These are phyloP conservation scores for Starmera quercuum DNA, from an alignment of 805 yeast genomes.

Conservation along the genomic window DNA sequence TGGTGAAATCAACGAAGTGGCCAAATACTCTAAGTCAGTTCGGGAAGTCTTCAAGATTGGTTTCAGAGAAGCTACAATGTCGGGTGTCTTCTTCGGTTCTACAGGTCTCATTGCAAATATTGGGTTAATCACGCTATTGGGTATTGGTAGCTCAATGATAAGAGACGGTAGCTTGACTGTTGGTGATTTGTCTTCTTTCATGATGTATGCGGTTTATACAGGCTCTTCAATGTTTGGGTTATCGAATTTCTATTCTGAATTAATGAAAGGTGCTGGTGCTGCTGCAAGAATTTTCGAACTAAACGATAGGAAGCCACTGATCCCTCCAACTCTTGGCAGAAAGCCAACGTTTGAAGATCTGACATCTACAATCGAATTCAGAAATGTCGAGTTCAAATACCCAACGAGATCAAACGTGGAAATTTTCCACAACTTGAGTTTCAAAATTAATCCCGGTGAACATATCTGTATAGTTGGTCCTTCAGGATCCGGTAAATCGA, in stretches of 20 bases:
- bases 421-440: conserved; percentile 54
- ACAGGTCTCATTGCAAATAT: conserved; percentile 83
- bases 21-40: conserved; percentile 66
- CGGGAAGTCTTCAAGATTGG: conserved; percentile 59
- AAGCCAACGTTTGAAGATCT: conserved; percentile 25
- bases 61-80: conserved; percentile 68
- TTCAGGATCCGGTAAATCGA: conserved; percentile 94
- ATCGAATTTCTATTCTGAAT: conserved; percentile 84
- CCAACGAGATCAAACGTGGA: conserved; percentile 74
- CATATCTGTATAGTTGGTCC: conserved; percentile 94
- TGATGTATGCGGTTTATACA: conserved; percentile 92
- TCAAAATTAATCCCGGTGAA: conserved; percentile 68
- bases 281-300: conserved; percentile 87
- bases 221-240: conserved; percentile 90
- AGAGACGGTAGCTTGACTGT: conserved; percentile 66
- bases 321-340: conserved; percentile 58
- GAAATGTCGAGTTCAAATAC: conserved; percentile 61
- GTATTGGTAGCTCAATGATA: conserved; percentile 80
- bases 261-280: conserved; percentile 97
- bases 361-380: conserved; percentile 45
- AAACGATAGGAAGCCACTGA: conserved; percentile 67
- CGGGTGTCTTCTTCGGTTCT: conserved; percentile 69
- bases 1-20: conserved; percentile 73
- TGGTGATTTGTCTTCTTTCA: conserved; percentile 86
- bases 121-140: conserved; percentile 67